Base-by-base conservation (phyloP, 352 stramenopile genomes). In the Thraustotheca clavata region DNA sequence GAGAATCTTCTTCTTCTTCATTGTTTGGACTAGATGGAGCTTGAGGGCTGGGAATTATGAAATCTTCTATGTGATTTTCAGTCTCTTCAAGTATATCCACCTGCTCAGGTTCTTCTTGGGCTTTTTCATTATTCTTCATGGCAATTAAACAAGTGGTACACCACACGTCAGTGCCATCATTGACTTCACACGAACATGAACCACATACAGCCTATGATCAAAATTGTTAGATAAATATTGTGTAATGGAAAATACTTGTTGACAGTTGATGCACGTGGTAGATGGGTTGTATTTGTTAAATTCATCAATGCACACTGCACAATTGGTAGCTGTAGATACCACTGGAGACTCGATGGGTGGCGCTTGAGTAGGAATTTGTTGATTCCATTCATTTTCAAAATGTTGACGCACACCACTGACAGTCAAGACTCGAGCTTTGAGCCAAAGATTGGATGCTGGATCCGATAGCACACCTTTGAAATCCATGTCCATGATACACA, bases 401-500 rank as follows among this genome's bases (percentile, higher is more conserved):
- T 62, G 55, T 35, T 62, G 29, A 41, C 55, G 55, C 14, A 62
- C 39, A 11, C 29, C 34, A 16, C 35, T 22, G 22, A 34, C 55
- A 4, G 39, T 62, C 6, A 62, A 29, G 5, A 62, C 55, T 3
- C 55, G 55, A 24, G 55, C 34, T 32, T 62, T 62, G 38, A 62
- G 55, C 55, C 41, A 27, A 14, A 62, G 55, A 32, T 62, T 62
- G 32, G 55, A 40, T 41, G 39, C 20, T 4, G 35, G 31, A 9
- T 49, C 31, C 11, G 16, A 60, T 26, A 26, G 27, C 50, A 26
- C 52, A 54, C 55, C 55, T 33, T 62, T 62, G 22, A 62, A 62
- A 27, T 62, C 55, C 55, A 62, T 62, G 38, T 62, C 55, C 55
- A 62, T 62, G 34, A 62, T 62, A 41, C 55, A 62, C 26, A 62